Evolutionary conservation across 805 yeast genomes (phyloP), one percentile per base, ranked within the genome.

Genomic region (Myxozyma sirexii): DNA sequence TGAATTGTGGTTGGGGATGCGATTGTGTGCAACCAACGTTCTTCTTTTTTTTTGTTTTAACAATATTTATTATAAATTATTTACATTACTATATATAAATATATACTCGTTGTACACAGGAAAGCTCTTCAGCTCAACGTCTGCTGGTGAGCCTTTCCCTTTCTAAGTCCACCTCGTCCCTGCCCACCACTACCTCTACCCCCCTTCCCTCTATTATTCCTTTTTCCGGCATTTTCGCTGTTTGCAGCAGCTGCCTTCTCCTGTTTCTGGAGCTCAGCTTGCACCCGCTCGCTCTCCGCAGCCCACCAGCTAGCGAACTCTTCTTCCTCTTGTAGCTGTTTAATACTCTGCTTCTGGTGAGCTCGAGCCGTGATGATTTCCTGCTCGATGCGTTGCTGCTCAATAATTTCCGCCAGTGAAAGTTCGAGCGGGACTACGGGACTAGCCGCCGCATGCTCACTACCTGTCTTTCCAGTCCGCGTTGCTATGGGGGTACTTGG

Each of bases 271-370:
- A 55, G 15, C 45, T 64, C 68, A 21, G 49, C 42, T 44, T 66
- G 69, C 17, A 67, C 64, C 6, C 69, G 62, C 42, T 77, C 77
- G 56, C 90, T 80, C 69, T 91, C 97, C 64, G 82, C 84, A 38
- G 82, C 87, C 92, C 96, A 91, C 97, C 97, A 91, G 60, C 76
- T 80, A 29, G 86, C 91, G 76, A 91, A 91, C 69, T 86, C 90
- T 68, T 88, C 89, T 64, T 91, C 97, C 65, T 85, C 86, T 69
- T 85, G 86, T 47, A 87, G 81, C 59, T 91, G 96, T 47, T 82
- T 84, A 44, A 88, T 72, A 1, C 88, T 78, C 56, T 63, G 62
- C 50, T 75, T 74, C 57, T 68, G 69, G 31, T 66, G 67, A 51
- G 72, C 73, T 63, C 75, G 76, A 2, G 54, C 46, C 12, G 42